Base-by-base conservation (phyloP, 2,329 filamentous ascomycete species). In the Sporothrix curviconia region DNA sequence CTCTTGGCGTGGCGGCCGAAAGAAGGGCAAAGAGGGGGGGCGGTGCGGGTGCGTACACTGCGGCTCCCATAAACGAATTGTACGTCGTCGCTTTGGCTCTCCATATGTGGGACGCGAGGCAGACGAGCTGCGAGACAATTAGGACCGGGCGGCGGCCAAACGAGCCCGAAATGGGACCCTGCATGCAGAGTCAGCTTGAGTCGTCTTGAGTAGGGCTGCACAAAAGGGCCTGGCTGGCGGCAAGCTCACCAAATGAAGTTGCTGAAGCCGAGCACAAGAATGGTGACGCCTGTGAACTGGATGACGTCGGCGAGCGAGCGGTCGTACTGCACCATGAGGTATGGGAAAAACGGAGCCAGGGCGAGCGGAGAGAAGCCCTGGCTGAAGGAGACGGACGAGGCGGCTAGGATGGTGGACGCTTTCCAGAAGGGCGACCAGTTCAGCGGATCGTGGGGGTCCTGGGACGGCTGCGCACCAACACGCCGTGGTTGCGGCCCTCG, bases 41-140 rank as follows among this genome's bases (percentile, higher is more conserved):
- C n/a, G n/a, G n/a, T n/a, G n/a, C n/a, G n/a, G n/a, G n/a, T n/a
- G n/a, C n/a, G n/a, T n/a, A n/a, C 62, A 83, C 73, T 57, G 73
- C 83, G 51, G 78, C 83, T 4, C 81, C 84, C 81, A 87, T 84
- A 65, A 86, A 86, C 50, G 78, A 81, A 52, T 72, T 71, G 64
- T 87, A 86, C 0, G 74, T 76, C 15, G 71, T 77, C 6, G 84
- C 82, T 50, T 71, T 71, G 0, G 82, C 83, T 60, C 82, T 75
- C 76, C 76, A 79, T 11, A 79, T 71, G 50, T 73, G 77, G 44
- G 69, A 71, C 7, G 69, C 63, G 32, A 72, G 72, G 34, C 77
- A 75, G n/a, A 80, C 66, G 12, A 74, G 62, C 4, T 69, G 70
- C 4, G 72, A 70, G 49, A 75, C 62, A 36, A 79, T 75, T 60